Conservation (phyloP, 306 rosid genomes). For the Gillenia trifoliata region DNA sequence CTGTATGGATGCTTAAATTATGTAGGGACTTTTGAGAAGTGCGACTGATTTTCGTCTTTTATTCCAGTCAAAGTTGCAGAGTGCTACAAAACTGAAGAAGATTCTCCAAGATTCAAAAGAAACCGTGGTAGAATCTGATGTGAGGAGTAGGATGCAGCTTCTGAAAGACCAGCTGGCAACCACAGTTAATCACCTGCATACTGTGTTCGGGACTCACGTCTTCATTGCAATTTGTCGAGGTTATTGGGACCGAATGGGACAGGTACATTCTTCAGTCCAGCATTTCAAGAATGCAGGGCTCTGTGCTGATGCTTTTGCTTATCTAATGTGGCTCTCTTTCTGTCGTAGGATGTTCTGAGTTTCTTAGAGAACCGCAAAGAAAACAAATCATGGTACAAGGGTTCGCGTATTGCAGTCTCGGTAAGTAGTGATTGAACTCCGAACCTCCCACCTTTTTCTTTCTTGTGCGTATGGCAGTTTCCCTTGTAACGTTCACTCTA, state of each 20-base stretch:
- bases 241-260: conserved; percentile 96
- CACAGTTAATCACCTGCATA: conserved; percentile 69
- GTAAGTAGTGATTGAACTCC: conserved; percentile 43
- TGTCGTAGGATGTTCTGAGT: conserved; percentile 75
- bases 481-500: neutral
- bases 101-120: conserved; percentile 94
- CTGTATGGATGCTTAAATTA: neutral
- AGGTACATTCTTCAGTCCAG: conserved; percentile 38
- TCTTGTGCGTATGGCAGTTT: neutral
- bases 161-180: conserved; percentile 64
- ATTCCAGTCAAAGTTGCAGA: conserved; percentile 79
- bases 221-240: conserved; percentile 81
- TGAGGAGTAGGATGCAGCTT: conserved; percentile 76
- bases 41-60: conserved; percentile 18
- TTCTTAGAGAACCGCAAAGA: conserved; percentile 95
- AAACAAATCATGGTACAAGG: conserved; percentile 91
- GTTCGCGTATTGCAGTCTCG: conserved; percentile 77
- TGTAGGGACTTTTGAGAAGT: conserved; percentile 6
- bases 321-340: conserved; percentile 1
- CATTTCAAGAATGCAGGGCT: neutral
- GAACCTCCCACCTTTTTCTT: neutral
- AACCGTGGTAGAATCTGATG: conserved; percentile 73
- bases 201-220: conserved; percentile 64
- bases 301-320: neutral
- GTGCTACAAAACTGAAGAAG: conserved; percentile 80